Evolutionary conservation across 306 rosid species (phyloP).

Genomic region (Citrullus colocynthis): DNA sequence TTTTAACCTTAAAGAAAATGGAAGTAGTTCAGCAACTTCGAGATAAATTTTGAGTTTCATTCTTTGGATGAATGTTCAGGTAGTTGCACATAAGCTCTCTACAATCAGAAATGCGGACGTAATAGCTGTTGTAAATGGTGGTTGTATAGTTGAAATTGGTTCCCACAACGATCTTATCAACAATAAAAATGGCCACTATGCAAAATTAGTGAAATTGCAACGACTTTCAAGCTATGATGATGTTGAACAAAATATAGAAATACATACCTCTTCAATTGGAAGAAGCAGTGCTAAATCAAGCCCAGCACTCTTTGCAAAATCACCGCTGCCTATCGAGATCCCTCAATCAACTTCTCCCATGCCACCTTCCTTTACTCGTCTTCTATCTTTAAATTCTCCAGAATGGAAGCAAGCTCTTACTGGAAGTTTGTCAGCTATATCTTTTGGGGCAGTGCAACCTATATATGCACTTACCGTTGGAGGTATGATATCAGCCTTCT

Average conservation of each 20-base stretch:
- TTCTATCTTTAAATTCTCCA: conserved; percentile 53
- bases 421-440: conserved; percentile 66
- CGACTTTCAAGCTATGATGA: conserved; percentile 53
- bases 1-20: background rate
- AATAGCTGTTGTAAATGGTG: conserved; percentile 61
- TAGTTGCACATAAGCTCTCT: conserved; percentile 90
- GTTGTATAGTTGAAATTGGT: conserved; percentile 61
- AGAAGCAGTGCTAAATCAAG: conserved; percentile 78
- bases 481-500: conserved; percentile 88
- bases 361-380: conserved; percentile 59
- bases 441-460: conserved; percentile 81
- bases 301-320: conserved; percentile 43
- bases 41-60: background rate
- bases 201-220: conserved; percentile 67
- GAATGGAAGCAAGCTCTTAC: conserved; percentile 85
- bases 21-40: background rate
- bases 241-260: conserved; percentile 35
- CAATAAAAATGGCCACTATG: conserved; percentile 52
- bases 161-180: conserved; percentile 62
- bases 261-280: conserved; percentile 30
- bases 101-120: conserved; percentile 83
- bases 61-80: conserved; percentile 32
- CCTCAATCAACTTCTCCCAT: conserved; percentile 21
- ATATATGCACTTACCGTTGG: conserved; percentile 77
- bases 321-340: conserved; percentile 35